phyloP scores from a whole-genome alignment of 176 grass and related monocot species.

The Urochloa ruziziensis region DNA sequence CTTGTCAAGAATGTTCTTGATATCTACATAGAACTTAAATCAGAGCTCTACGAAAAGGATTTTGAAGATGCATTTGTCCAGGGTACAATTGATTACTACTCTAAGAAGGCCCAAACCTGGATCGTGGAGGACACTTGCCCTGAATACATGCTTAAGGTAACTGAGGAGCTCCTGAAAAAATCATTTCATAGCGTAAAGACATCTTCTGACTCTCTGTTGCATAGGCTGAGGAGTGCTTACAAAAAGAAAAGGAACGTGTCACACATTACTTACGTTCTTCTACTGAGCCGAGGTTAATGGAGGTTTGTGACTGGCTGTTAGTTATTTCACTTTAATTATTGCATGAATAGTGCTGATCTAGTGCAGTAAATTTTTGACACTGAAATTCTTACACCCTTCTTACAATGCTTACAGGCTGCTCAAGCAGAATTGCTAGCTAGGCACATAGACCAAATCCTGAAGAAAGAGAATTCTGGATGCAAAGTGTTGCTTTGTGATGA shows the following conservation, averaged over 20 bases:
- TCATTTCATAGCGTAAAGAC: not conserved
- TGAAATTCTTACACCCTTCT: constrained; percentile 5
- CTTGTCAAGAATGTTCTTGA: constrained; percentile 71
- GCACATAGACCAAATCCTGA: constrained; percentile 51
- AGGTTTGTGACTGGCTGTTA: constrained; percentile 40
- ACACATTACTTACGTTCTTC: constrained; percentile 56
- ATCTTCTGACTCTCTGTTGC: constrained; percentile 2
- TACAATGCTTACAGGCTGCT: constrained; percentile 44
- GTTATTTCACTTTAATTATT: not conserved
- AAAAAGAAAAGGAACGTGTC: constrained; percentile 67
- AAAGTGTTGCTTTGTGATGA: constrained; percentile 67
- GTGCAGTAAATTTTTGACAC: not conserved
- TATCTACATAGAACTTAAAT: constrained; percentile 46
- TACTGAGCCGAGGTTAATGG: constrained; percentile 58
- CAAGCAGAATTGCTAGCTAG: constrained; percentile 52
- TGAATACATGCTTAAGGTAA: constrained; percentile 63
- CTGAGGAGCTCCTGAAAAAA: not conserved
- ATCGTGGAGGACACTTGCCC: constrained; percentile 37
- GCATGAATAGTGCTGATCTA: too few species aligned
- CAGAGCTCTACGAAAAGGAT: constrained; percentile 27
- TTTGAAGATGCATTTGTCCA: constrained; percentile 56
- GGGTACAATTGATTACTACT: constrained; percentile 59
- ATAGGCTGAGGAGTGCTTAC: constrained; percentile 73
- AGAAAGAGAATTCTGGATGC: constrained; percentile 73
- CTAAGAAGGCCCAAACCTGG: constrained; percentile 54